Conservation (phyloP, 1,284 basidiomycete species). For the Tausonia pullulans region DNA sequence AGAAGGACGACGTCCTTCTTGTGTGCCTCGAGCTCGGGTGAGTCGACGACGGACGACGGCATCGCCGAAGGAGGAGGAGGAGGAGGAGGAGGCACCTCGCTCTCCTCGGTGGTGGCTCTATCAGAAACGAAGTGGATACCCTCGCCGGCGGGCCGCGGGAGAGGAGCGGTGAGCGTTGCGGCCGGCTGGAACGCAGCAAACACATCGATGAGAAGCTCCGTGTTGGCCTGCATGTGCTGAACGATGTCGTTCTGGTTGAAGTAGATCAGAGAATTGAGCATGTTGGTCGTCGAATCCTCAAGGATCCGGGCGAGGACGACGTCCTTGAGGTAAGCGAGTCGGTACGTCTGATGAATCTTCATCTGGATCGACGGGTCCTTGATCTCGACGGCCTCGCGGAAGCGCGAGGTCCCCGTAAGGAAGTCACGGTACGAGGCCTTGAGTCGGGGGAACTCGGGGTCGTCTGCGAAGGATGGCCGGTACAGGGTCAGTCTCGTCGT, state of each 20-base stretch:
- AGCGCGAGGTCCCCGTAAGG: slow-evolving; percentile 65
- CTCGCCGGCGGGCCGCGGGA: too few relatives aligned
- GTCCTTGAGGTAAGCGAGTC: slow-evolving; percentile 93
- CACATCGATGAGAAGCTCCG: slow-evolving; percentile 61
- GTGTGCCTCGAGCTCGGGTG: slow-evolving; percentile 22
- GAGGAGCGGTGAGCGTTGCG: background rate
- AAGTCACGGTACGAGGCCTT: slow-evolving; percentile 96
- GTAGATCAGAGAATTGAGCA: slow-evolving; percentile 92
- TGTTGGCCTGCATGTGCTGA: slow-evolving; percentile 70
- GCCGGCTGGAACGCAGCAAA: slow-evolving; percentile 35
- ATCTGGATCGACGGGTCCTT: slow-evolving; percentile 57
- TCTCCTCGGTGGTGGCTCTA: background rate
- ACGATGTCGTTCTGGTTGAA: slow-evolving; percentile 99
- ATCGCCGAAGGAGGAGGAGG: too few relatives aligned
- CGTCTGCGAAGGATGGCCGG: slow-evolving; percentile 47
- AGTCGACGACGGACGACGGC: background rate
- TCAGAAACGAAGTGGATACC: background rate
- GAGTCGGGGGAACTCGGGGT: slow-evolving; percentile 87
- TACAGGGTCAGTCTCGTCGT: slow-evolving; percentile 4
- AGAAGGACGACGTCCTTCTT: slow-evolving; percentile 69
- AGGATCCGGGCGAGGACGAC: slow-evolving; percentile 89
- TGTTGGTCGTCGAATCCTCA: slow-evolving; percentile 94
- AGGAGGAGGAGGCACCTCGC: background rate
- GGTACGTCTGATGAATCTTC: slow-evolving; percentile 94
- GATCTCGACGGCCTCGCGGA: slow-evolving; percentile 76